Conservation (phyloP, 306 rosid species). For the Prunus kanzakura region DNA sequence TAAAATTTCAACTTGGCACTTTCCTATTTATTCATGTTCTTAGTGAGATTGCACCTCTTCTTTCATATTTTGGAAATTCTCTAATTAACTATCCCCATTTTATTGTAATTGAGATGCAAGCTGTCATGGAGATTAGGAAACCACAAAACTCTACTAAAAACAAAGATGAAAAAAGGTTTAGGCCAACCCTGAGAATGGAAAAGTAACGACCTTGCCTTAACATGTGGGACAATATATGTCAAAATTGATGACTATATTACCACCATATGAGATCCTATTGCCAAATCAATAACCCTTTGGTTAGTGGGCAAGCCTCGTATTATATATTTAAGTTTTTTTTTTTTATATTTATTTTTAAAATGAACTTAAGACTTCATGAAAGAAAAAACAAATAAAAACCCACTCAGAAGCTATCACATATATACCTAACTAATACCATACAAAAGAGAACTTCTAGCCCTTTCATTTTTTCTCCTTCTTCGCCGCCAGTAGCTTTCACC, state of each 20-base stretch:
- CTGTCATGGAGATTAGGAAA: too few relatives aligned
- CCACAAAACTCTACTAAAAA: too few relatives aligned
- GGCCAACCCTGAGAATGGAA: too few relatives aligned
- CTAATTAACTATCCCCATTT: too few relatives aligned
- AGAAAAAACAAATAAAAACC: background rate
- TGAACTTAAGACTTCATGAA: background rate
- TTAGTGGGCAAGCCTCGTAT: too few relatives aligned
- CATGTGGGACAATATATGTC: slow-evolving; percentile 24
- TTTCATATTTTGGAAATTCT: too few relatives aligned
- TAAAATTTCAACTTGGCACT: too few relatives aligned
- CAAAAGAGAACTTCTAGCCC: background rate
- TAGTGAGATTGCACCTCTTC: too few relatives aligned
- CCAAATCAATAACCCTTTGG: background rate
- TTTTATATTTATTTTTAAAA: background rate
- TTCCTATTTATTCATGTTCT: too few relatives aligned
- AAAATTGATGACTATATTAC: slow-evolving; percentile 8
- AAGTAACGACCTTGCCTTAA: background rate
- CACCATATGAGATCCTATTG: slow-evolving; percentile 1
- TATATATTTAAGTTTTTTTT: too few relatives aligned
- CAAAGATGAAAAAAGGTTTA: too few relatives aligned
- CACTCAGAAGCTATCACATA: background rate
- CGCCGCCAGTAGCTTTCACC: background rate
- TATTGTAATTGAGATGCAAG: too few relatives aligned
- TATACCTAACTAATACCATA: slow-evolving; percentile 3
- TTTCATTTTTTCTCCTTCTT: background rate